These are phyloP conservation scores for Schizopora paradoxa DNA, from an alignment of 1,284 basidiomycete species.

Conservation along the genomic window DNA sequence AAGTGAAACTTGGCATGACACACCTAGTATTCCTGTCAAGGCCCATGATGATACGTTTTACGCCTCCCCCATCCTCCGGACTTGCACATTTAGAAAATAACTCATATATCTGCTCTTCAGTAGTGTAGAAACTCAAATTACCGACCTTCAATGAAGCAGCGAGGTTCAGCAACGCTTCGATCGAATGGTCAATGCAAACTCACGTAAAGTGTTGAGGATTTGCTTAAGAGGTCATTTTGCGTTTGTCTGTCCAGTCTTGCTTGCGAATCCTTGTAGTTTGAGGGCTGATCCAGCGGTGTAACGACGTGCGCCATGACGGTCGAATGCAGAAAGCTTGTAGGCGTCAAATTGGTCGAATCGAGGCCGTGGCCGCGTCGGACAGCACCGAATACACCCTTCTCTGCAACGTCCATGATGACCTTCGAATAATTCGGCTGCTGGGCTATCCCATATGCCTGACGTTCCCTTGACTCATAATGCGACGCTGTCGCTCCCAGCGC, in stretches of 20 bases:
- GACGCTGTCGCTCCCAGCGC: constrained; percentile 1
- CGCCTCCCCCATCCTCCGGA: constrained; percentile 88
- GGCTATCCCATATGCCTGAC: too few species aligned
- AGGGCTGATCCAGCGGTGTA: constrained; percentile 82
- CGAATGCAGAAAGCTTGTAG: too few species aligned
- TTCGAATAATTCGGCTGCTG: too few species aligned
- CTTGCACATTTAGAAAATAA: constrained; percentile 90
- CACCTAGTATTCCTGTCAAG: constrained; percentile 92
- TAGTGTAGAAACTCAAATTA: constrained; percentile 96
- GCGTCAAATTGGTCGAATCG: too few species aligned
- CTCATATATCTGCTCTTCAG: constrained; percentile 99
- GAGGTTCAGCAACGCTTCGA: constrained; percentile 9
- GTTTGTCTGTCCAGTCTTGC: constrained; percentile 64
- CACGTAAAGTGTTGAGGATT: constrained; percentile 76
- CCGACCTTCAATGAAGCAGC: constrained; percentile 62
- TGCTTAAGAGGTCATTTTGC: constrained; percentile 65
- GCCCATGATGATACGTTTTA: constrained; percentile 99
- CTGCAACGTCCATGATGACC: too few species aligned
- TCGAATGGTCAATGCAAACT: constrained; percentile 21
- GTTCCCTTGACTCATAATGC: not conserved
- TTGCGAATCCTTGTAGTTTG: constrained; percentile 92
- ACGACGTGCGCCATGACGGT: constrained; percentile 82
- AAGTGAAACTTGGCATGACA: constrained; percentile 20
- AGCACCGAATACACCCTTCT: too few species aligned
- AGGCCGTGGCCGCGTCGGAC: too few species aligned